Percentiles rank a stretch among this genome's conserved stretches.
These are phyloP conservation scores for Tylopilus cervinicoccineus DNA, from an alignment of 768 basidiomycete genomes.

Conservation along the genomic window DNA sequence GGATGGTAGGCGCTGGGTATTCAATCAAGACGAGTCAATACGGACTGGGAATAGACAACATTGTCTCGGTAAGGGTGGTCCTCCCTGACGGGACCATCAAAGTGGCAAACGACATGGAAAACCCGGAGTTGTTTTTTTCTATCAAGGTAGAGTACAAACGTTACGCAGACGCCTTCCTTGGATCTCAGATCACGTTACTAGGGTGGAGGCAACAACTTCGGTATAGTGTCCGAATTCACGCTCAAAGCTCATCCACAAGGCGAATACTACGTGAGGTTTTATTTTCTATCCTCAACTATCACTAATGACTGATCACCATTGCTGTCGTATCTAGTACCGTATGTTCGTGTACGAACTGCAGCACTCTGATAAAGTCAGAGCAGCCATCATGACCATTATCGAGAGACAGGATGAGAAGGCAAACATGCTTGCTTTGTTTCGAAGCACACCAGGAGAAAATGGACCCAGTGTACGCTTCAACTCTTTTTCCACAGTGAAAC, in stretches of 20 bases:
- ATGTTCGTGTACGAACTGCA: too few relatives aligned
- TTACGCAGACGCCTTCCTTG: background rate
- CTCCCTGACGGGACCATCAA: constrained; percentile 23
- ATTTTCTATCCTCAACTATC: too few relatives aligned
- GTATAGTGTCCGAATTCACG: constrained; percentile 24
- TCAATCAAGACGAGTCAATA: constrained; percentile 32
- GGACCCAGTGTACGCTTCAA: too few relatives aligned
- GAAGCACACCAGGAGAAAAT: too few relatives aligned
- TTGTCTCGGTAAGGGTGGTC: constrained; percentile 26
- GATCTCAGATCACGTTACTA: background rate
- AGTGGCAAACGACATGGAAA: background rate
- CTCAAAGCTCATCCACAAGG: constrained; percentile 17
- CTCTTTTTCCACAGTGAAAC: too few relatives aligned
- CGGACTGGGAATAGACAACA: constrained; percentile 34
- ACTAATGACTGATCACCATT: too few relatives aligned
- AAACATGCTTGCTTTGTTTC: background rate
- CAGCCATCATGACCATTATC: background rate
- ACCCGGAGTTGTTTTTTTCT: constrained; percentile 3
- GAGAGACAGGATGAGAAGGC: constrained; percentile 1
- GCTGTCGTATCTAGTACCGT: too few relatives aligned
- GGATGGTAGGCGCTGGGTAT: constrained; percentile 34
- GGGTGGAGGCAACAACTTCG: constrained; percentile 28
- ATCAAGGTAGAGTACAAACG: constrained; percentile 3
- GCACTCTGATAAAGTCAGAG: too few relatives aligned
- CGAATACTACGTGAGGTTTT: constrained; percentile 1